phyloP scores from a whole-genome alignment of 805 yeast species.

The Tetrapisispora namnaoensis region DNA sequence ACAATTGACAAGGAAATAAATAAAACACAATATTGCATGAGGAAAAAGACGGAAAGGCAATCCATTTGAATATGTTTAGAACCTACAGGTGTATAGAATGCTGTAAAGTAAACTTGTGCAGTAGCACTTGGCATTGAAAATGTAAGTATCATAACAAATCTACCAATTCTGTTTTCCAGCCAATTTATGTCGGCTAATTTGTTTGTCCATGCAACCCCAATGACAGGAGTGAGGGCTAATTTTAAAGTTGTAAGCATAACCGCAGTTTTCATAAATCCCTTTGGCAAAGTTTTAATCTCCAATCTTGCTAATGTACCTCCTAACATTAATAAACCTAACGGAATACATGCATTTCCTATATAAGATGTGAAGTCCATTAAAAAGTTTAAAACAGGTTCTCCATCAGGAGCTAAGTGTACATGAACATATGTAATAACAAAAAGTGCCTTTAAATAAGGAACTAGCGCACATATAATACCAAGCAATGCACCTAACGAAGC shows the following conservation, averaged over 20 bases:
- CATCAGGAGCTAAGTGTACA: constrained; percentile 75
- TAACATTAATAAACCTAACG: constrained; percentile 67
- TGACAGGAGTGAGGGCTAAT: constrained; percentile 63
- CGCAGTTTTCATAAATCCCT: constrained; percentile 54
- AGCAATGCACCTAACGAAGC: constrained; percentile 61
- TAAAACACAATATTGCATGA: constrained; percentile 55
- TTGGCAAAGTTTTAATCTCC: constrained; percentile 46
- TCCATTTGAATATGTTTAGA: constrained; percentile 55
- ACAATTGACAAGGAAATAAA: constrained; percentile 62
- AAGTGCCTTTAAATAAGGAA: constrained; percentile 76
- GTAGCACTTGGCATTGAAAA: constrained; percentile 86
- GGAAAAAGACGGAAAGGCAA: constrained; percentile 60
- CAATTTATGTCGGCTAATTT: constrained; percentile 53
- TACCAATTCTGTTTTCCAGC: constrained; percentile 48
- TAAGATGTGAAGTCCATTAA: constrained; percentile 73
- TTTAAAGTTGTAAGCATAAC: constrained; percentile 46
- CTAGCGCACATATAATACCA: constrained; percentile 59
- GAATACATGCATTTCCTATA: constrained; percentile 81
- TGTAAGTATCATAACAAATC: constrained; percentile 63
- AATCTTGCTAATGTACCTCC: constrained; percentile 87
- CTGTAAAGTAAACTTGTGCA: constrained; percentile 77
- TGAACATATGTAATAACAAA: constrained; percentile 43
- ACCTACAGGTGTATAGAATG: constrained; percentile 68
- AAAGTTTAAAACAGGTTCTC: constrained; percentile 72
- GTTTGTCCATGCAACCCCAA: constrained; percentile 63